Evolutionary conservation across 2,329 filamentous ascomycete species (phyloP), one percentile per base, ranked within the genome.

Genomic region (Sarocladiaceae sp.): DNA sequence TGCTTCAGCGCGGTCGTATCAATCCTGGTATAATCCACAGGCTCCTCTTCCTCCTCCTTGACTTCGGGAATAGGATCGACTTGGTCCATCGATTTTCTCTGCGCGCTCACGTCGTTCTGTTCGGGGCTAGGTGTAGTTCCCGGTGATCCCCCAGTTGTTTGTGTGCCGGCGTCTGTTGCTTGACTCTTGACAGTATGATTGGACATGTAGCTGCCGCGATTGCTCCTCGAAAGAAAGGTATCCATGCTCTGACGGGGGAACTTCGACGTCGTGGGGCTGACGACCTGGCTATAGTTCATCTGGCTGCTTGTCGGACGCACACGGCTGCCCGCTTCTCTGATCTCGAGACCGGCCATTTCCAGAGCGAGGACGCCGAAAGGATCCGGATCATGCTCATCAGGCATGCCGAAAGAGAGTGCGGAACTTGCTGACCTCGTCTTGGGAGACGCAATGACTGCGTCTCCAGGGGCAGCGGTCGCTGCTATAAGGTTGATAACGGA

Each of bases 281-380:
- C 1, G 87, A 84, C 43, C 74, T 80, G 3, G 88, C 81, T 81
- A 63, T 87, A 93, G 57, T 91, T 87, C 60, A 96, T 94, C 53
- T 85, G 79, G 47, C 83, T 88, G 67, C 83, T 88, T 19, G 78
- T 73, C 2, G 89, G 88, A 45, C 88, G 74, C 44, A 78, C 72
- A 6, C 56, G 57, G 41, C 81, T 78, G 26, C 88, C 89, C n/a
- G 90, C 90, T 66, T 96, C 90, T 43, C 86, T 79, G 52, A 97
- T 93, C 54, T 91, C 87, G 45, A 96, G 69, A 2, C 91, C 91
- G 48, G 89, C 86, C 69, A 88, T 83, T 59, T 95, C 88, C n/a
- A 97, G 68, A 6, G 91, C 90, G 51, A 90, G 76, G 20, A 96
- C 85, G 19, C 91, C 91, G 58, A 87, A 97, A 1, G 91, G 91